Conservation (phyloP, 495 filamentous ascomycete genomes). For the Diplogelasinospora grovesii region DNA sequence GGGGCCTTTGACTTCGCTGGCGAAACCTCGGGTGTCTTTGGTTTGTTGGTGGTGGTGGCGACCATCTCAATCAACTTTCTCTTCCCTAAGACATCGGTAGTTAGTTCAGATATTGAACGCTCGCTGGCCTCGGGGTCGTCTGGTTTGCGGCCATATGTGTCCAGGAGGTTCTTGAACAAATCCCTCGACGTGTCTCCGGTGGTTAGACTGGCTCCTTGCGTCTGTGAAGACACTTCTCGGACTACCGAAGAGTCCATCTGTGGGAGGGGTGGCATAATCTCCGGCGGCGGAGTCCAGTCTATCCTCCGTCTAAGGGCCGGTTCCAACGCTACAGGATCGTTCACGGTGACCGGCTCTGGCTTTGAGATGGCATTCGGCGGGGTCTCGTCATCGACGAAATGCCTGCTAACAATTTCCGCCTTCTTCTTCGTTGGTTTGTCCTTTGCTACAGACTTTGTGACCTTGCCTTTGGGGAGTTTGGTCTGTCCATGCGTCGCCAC, state of each 20-base stretch:
- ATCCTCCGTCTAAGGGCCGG: slow-evolving; percentile 43
- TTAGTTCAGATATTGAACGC: not conserved
- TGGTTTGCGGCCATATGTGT: slow-evolving; percentile 23
- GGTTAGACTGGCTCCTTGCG: not conserved
- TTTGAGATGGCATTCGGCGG: slow-evolving; percentile 4
- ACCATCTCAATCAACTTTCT: slow-evolving; percentile 46
- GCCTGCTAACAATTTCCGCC: slow-evolving; percentile 26
- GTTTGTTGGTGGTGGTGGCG: slow-evolving; percentile 17
- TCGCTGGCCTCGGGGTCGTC: slow-evolving; percentile 1
- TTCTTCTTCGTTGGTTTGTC: slow-evolving; percentile 19
- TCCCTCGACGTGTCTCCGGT: slow-evolving; percentile 8
- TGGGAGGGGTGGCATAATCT: slow-evolving; percentile 11
- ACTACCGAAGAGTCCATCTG: slow-evolving; percentile 23
- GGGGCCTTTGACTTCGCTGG: slow-evolving; percentile 48
- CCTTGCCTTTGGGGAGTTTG: slow-evolving; percentile 23
- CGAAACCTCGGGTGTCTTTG: slow-evolving; percentile 19
- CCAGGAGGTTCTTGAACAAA: slow-evolving; percentile 29
- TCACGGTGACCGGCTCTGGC: slow-evolving; percentile 7
- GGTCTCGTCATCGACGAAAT: slow-evolving; percentile 24
- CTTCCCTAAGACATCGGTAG: slow-evolving; percentile 33
- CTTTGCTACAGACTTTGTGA: slow-evolving; percentile 27
- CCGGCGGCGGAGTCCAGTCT: slow-evolving; percentile 55
- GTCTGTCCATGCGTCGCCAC: slow-evolving; percentile 22
- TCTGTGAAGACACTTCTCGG: slow-evolving; percentile 21
- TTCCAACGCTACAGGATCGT: slow-evolving; percentile 29